Base-by-base conservation (phyloP, 202 grass and related monocot species). In the Carex arenaria region DNA sequence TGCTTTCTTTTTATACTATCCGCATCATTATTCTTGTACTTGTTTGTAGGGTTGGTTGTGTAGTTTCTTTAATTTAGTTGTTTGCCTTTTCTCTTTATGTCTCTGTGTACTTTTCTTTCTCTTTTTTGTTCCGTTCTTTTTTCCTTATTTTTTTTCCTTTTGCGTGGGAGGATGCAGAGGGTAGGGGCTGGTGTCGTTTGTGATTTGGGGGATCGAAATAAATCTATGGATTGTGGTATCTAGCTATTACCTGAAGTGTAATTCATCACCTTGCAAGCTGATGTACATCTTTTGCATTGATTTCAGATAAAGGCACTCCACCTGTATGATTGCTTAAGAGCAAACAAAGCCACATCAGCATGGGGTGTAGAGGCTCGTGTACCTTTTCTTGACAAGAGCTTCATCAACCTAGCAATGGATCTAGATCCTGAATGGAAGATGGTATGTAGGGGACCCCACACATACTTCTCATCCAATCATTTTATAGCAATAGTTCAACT, bases 361-460 rank as follows among this genome's bases (percentile, higher is more conserved):
- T 99, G 96, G 96, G 96, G 96, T 72, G 79, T 99, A 64, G 93
- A 99, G 79, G 93, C 93, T 43, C 93, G 96, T 73, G 96, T 99
- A 78, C 96, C 96, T 54, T 99, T 99, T 82, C 88, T 99, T 74
- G 93, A 99, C 86, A 96, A 99, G 78, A 84, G 82, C 67, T 99
- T 99, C 45, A 96, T 99, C 87, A 86, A 92, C 51, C 62, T 99
- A 83, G 96, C 96, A 64, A 99, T 99, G 96, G 89, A 93, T 64
- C 83, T 99, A 51, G 88, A 99, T 89, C 96, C 93, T 84, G 93
- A 94, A 86, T 99, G 93, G 87, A 99, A 99, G 87, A 99, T 99
- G 96, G 96, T 99, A 84, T 78, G 85, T 85, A 54, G 23, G 12
- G 15, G 69, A 76, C 72, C 26, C 32, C 59, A 47, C 14, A 84